Evolutionary conservation across 805 yeast species (phyloP).

Genomic region (Barnettozyma wickerhamii): DNA sequence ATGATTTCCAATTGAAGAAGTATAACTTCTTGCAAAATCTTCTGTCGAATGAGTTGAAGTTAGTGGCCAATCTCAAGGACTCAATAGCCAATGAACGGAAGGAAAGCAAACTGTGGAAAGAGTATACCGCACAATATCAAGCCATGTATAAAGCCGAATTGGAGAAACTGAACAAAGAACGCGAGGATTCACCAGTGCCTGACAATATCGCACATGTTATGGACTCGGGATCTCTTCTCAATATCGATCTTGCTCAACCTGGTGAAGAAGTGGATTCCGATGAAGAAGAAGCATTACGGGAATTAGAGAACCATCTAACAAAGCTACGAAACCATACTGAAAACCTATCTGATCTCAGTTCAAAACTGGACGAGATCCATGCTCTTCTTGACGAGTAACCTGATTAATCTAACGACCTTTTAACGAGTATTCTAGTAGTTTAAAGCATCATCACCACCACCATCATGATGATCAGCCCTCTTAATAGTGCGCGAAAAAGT

Average conservation of each 20-base stretch:
- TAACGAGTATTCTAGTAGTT: too few species aligned
- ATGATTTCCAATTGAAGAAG: constrained; percentile 20
- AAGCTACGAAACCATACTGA: constrained; percentile 13
- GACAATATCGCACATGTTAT: neutral
- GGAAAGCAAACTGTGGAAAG: constrained; percentile 10
- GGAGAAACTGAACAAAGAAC: constrained; percentile 9
- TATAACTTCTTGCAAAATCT: constrained; percentile 13
- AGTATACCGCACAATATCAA: constrained; percentile 13
- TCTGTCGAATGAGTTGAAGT: constrained; percentile 17
- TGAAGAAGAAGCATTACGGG: constrained; percentile 7
- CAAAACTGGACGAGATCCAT: constrained; percentile 9
- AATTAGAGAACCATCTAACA: constrained; percentile 13
- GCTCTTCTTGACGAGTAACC: neutral
- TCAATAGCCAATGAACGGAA: constrained; percentile 8
- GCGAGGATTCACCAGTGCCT: constrained; percentile 1
- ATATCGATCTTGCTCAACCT: neutral
- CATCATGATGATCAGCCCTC: too few species aligned
- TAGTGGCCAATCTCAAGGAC: constrained; percentile 14
- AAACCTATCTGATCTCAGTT: constrained; percentile 10
- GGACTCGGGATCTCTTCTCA: neutral
- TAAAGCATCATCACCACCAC: too few species aligned
- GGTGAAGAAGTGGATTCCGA: constrained; percentile 6
- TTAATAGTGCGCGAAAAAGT: too few species aligned
- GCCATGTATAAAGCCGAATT: constrained; percentile 12
- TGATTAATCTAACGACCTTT: neutral